Evolutionary conservation across 2,329 filamentous ascomycete species (phyloP).

Genomic region (Pseudogymnoascus sp.): DNA sequence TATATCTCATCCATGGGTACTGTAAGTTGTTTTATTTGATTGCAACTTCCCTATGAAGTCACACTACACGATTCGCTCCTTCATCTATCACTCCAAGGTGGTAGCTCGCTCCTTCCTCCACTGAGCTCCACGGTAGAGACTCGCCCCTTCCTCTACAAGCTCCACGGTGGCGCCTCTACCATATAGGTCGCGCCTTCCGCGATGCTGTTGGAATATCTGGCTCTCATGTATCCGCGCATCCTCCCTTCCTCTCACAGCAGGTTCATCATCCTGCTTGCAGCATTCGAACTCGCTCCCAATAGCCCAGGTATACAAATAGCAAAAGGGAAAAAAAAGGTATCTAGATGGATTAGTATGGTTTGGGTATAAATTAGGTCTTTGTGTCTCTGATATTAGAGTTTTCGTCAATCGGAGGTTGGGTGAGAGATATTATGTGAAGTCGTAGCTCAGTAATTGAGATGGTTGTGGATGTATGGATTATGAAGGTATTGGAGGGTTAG

Average conservation of each 20-base stretch:
- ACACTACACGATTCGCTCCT: not conserved
- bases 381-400: not conserved
- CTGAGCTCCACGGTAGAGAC: not conserved
- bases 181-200: not conserved
- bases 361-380: not conserved
- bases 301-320: constrained; percentile 5
- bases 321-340: not conserved
- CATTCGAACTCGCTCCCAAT: not conserved
- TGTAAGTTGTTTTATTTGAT: not conserved
- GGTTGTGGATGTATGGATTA: not conserved
- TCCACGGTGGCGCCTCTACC: not conserved
- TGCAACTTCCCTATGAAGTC: not conserved
- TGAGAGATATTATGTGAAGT: not conserved
- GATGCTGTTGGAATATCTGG: not conserved
- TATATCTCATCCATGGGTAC: not conserved
- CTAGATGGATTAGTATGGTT: not conserved
- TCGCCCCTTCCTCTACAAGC: not conserved
- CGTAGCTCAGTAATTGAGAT: not conserved
- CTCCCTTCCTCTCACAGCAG: not conserved
- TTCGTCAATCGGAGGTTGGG: not conserved
- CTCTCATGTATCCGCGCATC: not conserved
- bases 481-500: not conserved
- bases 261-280: not conserved
- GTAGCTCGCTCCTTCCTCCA: not conserved
- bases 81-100: not conserved